Base-by-base conservation (phyloP, 2,329 filamentous ascomycete species). In the Cytospora schulzeri region DNA sequence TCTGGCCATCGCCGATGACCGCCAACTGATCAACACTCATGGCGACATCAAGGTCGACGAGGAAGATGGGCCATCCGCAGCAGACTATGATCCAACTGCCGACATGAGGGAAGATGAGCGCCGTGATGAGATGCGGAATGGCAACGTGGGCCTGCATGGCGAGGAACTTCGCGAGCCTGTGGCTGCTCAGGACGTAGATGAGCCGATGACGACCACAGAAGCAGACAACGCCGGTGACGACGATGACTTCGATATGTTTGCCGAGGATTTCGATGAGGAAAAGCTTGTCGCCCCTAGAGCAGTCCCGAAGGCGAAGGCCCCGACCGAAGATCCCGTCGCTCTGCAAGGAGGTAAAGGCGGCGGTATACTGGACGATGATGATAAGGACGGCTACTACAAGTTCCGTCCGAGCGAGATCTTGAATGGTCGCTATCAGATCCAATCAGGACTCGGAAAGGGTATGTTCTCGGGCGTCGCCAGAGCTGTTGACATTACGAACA, bases 401-500 rank as follows among this genome's bases (percentile, higher is more conserved):
- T 89, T 97, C 64, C 92, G 96, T 64, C 88, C 93, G 50, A 93
- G 94, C 72, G 95, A 99, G 79, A 80, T 98, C 59, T 83, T 99
- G 68, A 91, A 96, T 70, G 89, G 89, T 33, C 90, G 93, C 38
- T 98, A 98, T 76, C 91, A 95, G 74, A 88, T 99, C 35, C 90
- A 94, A 75, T 88, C 93, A 65, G 89, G 89, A 60, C 83, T 99
- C 26, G 95, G 95, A 68, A 93, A 92, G 76, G 95, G 95, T 71
- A 97, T 97, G 85, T 99, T 97, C 75, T 96, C 95, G 0, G 93
- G 92, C 11, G 95, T 99, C n/a, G 92, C 95, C 60, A 88, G 92
- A 68, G 95, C 95, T 26, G 84, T 87, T 68, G 93, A 97, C 76
- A 85, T 89, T 26, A 87, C 86, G 57, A 91, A 85, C 64, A 89